These are phyloP conservation scores for Macrocystidia cucumis DNA, from an alignment of 1,284 basidiomycete genomes.

Conservation along the genomic window DNA sequence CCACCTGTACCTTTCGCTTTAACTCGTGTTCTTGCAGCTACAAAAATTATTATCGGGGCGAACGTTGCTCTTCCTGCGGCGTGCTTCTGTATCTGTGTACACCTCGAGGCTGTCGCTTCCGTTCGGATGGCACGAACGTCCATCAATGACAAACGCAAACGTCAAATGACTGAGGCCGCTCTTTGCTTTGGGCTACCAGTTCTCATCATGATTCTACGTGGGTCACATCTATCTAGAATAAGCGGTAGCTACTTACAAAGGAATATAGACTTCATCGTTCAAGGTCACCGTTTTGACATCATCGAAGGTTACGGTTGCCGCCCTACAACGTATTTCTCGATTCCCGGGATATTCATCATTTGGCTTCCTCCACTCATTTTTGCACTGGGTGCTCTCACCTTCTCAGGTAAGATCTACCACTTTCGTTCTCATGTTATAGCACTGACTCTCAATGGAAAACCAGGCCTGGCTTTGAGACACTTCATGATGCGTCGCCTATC, in stretches of 20 bases:
- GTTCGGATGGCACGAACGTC: conserved; percentile 19
- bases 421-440: background rate
- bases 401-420: conserved; percentile 21
- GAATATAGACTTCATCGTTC: conserved; percentile 30
- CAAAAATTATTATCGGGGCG: conserved; percentile 27
- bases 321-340: conserved; percentile 23
- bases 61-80: conserved; percentile 46
- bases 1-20: conserved; percentile 1
- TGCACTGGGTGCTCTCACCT: conserved; percentile 25
- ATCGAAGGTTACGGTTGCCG: conserved; percentile 29
- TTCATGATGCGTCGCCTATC: conserved; percentile 19
- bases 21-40: conserved; percentile 17
- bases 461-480: conserved; percentile 19
- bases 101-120: conserved; percentile 38
- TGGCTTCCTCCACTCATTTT: conserved; percentile 24
- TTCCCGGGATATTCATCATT: conserved; percentile 23
- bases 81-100: conserved; percentile 44
- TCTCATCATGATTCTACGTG: conserved; percentile 42
- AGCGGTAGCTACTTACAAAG: too few relatives aligned
- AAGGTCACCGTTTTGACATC: conserved; percentile 35
- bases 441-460: background rate
- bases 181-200: conserved; percentile 43
- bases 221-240: conserved; percentile 18
- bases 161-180: conserved; percentile 32
- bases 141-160: conserved; percentile 22